Evolutionary conservation across 139 green algal species (phyloP).

Genomic region (Zygnema circumcarinatum): DNA sequence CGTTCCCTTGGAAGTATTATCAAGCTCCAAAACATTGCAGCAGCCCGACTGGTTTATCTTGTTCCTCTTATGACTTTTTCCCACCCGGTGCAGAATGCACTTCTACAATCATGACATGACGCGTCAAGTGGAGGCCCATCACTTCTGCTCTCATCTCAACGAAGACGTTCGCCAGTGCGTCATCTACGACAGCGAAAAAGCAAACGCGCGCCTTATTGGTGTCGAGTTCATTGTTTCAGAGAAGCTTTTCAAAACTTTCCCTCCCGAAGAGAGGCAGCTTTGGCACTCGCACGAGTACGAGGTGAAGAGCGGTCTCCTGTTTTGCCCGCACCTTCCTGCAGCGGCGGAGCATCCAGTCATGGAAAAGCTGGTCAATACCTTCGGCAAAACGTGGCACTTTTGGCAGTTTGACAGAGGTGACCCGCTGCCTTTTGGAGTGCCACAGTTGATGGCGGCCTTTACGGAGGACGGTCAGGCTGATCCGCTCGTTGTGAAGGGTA

Average conservation of each 20-base stretch:
- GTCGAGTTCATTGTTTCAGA: conserved; percentile 81
- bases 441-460: conserved; percentile 54
- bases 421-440: conserved; percentile 68
- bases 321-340: conserved; percentile 27
- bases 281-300: conserved; percentile 84
- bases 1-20: no score
- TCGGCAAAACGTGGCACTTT: conserved; percentile 74
- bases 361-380: conserved; percentile 51
- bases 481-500: background rate
- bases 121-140: conserved; percentile 73
- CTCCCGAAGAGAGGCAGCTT: conserved; percentile 76
- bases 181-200: conserved; percentile 68
- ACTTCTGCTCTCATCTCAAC: conserved; percentile 73
- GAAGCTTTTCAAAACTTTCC: conserved; percentile 70
- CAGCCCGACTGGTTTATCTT: no score
- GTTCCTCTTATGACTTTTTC: background rate
- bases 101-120: conserved; percentile 58
- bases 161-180: conserved; percentile 79
- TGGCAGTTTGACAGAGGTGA: conserved; percentile 80
- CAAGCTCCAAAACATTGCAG: no score
- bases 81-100: conserved; percentile 36
- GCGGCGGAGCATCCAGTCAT: conserved; percentile 43
- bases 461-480: conserved; percentile 49
- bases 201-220: conserved; percentile 72
- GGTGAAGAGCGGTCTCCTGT: conserved; percentile 60